Base-by-base conservation (phyloP, 2,329 filamentous ascomycete genomes). In the Colletotrichum neosansevieriae region DNA sequence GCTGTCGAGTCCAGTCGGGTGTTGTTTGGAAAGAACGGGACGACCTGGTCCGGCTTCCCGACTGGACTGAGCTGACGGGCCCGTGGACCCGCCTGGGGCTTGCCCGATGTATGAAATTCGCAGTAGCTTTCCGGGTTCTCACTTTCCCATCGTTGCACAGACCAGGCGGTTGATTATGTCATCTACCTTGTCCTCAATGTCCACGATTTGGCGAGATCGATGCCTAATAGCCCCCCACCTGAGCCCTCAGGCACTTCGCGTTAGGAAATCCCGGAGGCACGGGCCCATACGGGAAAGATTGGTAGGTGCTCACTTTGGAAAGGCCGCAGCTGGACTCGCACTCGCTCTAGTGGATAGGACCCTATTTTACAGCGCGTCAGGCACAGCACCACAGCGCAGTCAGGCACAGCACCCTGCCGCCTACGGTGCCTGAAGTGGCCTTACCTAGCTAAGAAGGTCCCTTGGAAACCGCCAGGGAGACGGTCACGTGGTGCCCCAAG, bases 401-500 rank as follows among this genome's bases (percentile, higher is more conserved):
- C 42, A 45, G 42, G 42, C 50, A 15, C n/a, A 34, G 24, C 50
- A 53, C 24, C 6, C 29, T 29, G 29, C 29, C 29, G 29, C 7
- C 36, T n/a, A 29, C n/a, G 38, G 32, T 56, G 53, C 13, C 34
- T 42, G 19, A 11, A 15, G 15, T 12, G 29, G 29, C 29, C 29
- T 29, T 2, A 21, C 21, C 21, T 47, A 45, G 56, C n/a, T 59
- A 36, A 19, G 15, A 24, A 51, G n/a, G 56, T 21, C n/a, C 24
- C 32, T 51, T 59, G 49, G 36, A 34, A 11, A 10, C 45, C 59
- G 38, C 42, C 42, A n/a, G 42, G 40, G 19, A 36, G 17, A 13
- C 21, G 56, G 54, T 70, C 68, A 70, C 68, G 68, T 70, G 68
- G 57, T 45, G 12, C 19, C 50, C 56, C 49, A 36, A 67, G 29